Evolutionary conservation across 805 yeast species (phyloP).

Genomic region (Jamesozyma gamospora): DNA sequence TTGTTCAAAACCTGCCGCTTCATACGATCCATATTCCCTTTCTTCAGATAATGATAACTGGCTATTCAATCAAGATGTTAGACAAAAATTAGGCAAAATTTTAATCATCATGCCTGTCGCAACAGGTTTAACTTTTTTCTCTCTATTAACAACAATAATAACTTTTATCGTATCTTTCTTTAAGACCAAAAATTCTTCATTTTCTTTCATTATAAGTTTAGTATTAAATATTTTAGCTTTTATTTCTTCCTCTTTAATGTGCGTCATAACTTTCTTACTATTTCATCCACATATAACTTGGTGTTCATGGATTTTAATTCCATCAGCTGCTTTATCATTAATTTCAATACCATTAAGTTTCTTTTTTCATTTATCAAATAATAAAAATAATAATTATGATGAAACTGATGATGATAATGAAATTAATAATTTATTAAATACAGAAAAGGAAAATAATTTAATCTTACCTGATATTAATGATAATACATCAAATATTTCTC

Average conservation of each 20-base stretch:
- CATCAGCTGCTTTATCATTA: conserved; percentile 50
- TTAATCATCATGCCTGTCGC: conserved; percentile 58
- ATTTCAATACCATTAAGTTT: conserved; percentile 42
- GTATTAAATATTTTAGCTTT: conserved; percentile 41
- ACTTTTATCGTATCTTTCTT: conserved; percentile 27
- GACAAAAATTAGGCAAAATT: conserved; percentile 45
- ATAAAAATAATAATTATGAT: conserved; percentile 6
- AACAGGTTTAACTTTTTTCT: conserved; percentile 47
- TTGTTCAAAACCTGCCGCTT: conserved; percentile 40
- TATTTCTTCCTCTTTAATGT: conserved; percentile 42
- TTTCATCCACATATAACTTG: conserved; percentile 59
- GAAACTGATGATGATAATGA: conserved; percentile 2
- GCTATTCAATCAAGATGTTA: conserved; percentile 36
- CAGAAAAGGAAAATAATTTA: conserved; percentile 4
- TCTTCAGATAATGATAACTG: conserved; percentile 33
- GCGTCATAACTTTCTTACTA: conserved; percentile 45
- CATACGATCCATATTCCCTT: conserved; percentile 33
- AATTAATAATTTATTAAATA: conserved; percentile 6
- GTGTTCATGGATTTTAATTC: conserved; percentile 67
- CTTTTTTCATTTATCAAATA: conserved; percentile 26
- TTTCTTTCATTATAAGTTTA: conserved; percentile 35
- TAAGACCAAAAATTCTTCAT: conserved; percentile 10
- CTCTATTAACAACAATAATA: conserved; percentile 31
- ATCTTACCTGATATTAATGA: too few species aligned
- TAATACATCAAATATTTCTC: conserved; percentile 1